Base-by-base conservation (phyloP, 495 filamentous ascomycete species). In the Penicillium antarcticum region DNA sequence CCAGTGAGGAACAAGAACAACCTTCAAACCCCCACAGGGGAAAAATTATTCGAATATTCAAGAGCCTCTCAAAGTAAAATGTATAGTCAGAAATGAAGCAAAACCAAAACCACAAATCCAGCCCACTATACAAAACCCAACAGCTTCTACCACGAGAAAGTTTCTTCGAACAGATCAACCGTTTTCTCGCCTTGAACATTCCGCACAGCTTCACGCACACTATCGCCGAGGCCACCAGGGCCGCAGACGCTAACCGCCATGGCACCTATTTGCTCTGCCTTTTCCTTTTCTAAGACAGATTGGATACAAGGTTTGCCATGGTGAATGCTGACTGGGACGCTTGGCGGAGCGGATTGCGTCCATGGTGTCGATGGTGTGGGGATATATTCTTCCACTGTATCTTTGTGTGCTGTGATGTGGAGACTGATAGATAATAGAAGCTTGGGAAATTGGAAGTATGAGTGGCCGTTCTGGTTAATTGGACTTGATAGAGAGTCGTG, bases 161-260 rank as follows among this genome's bases (percentile, higher is more conserved):
- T 46, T 55, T 74, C 73, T 47, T 75, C 73, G 36, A 69, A 74
- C 11, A 77, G 55, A 60, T 73, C 71, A 16, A 75, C 60, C 9
- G 59, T 66, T 38, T 64, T 68, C 40, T 57, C 48, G 6, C 66
- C 70, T 42, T 72, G 67, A 7, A 63, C 63, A 44, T 63, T 43
- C 4, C 73, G 57, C 4, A 75, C 72, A 16, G 67, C 65, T 45
- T 64, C 56, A 7, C 73, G 63, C 14, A 77, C 71, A 54, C 71
- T 70, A 52, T 77, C 73, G n/a, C 70, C 69, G 45, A 77, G 57
- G 0, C 62, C 58, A 23, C 72, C 72, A 29, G 72, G 72, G 34
- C 73, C 73, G 42, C 73, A 77, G 0, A 77, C 70, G 57, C 69
- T 74, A 7, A 75, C 73, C 1, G 72, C 72, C 66, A 77, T 62